Base-by-base conservation (phyloP, 352 stramenopile species). In the Phytophthora pini region DNA sequence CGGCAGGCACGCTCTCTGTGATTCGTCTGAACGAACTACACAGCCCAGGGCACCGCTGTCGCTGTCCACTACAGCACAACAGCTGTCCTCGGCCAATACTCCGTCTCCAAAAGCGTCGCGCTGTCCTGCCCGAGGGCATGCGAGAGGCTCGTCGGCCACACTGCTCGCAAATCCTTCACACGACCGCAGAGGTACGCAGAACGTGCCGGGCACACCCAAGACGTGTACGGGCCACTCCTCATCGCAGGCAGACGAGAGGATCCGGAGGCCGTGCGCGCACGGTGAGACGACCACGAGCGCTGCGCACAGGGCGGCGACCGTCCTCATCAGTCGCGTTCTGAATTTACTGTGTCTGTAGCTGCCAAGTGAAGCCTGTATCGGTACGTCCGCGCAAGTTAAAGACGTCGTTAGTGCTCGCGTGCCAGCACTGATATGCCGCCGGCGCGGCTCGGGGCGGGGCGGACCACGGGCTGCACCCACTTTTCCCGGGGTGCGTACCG, bases 61-160 rank as follows among this genome's bases (percentile, higher is more conserved):
- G 27, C 22, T 56, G 54, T 75, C 57, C 17, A 84, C 38, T 4
- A 74, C 60, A 3, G 79, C 72, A 40, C 79, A 88, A 72, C 79
- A 88, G 50, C 72, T 84, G 50, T 79, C 77, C 22, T 26, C 29
- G 12, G 44, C 22, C 9, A 88, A 46, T 31, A 61, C n/a, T 6
- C 22, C 51, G 4, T 45, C 44, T 22, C 70, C 62, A 22, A 65
- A 59, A 0, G 56, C 55, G 20, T 72, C 56, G 34, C 56, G 52
- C 32, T 78, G 65, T 11, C 77, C 77, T 10, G 57, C 53, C 6
- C 38, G 43, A 3, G 79, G 79, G 45, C 79, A 88, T 1, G 65
- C 64, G n/a, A 79, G 66, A 8, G 60, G 48, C 32, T 62, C 34
- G 10, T 62, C 38, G 27, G 7, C 40, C 24, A 55, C 63, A 29